A percentile compares a stretch with the other conserved stretches of the same genome.
These are phyloP conservation scores for Monosporascus cannonballus DNA, from an alignment of 2,329 filamentous ascomycete species.

Conservation along the genomic window DNA sequence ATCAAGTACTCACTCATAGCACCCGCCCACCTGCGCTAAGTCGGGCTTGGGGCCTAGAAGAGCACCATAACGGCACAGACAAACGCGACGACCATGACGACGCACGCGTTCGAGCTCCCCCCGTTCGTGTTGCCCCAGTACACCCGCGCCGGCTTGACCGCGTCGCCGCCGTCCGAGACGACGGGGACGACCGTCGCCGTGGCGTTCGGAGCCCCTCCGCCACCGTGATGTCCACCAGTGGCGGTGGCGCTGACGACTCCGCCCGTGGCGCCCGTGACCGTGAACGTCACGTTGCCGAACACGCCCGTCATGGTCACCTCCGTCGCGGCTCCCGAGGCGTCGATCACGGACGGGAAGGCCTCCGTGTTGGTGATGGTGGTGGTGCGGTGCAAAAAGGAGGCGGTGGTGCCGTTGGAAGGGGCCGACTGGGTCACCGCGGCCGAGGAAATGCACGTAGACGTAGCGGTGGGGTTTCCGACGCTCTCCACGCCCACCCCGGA, in stretches of 20 bases:
- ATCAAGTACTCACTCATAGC: no score
- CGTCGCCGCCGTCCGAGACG: neutral
- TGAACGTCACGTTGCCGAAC: no score
- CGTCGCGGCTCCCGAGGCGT: no score
- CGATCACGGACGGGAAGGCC: no score
- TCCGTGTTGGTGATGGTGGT: no score
- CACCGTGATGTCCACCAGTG: neutral
- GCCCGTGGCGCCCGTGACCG: neutral
- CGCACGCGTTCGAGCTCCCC: slow-evolving; percentile 1
- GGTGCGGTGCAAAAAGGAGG: no score
- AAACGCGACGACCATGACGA: slow-evolving; percentile 4
- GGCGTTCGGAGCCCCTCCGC: neutral
- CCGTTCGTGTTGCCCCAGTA: slow-evolving; percentile 5
- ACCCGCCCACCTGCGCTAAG: neutral
- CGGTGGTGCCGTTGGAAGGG: no score
- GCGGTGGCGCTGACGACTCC: neutral
- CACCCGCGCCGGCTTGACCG: neutral
- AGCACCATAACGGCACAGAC: neutral
- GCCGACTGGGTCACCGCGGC: no score
- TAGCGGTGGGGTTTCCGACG: neutral
- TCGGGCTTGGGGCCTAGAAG: neutral
- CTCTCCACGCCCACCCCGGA: neutral
- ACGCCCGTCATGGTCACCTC: no score
- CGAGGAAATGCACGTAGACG: no score
- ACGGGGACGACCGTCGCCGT: no score